Evolutionary conservation across 345 rosid genomes (phyloP), one percentile per base, ranked within the genome.

Genomic region (Raphanus raphanistrum): DNA sequence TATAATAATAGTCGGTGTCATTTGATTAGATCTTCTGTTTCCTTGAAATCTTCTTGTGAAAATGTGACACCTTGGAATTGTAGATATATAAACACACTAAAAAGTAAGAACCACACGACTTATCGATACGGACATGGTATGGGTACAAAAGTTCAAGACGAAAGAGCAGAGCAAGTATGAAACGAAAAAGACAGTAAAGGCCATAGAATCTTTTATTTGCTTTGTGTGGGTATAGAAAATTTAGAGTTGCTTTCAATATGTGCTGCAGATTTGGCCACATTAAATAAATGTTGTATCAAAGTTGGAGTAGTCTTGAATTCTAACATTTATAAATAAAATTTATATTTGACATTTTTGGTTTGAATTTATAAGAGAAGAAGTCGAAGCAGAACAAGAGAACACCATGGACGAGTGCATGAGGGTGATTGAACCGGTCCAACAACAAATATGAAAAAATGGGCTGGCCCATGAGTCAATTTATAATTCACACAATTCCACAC

Each of bases 191-290:
- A 50, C 65, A 78, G 21, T 7, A 13, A 21, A 17, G 38, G 31
- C 52, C 45, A 11, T 16, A 28, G 25, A 67, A 73, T 61, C 63
- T 60, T 45, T 48, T 61, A 12, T 59, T 26, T 73, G 63, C 2
- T 33, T 52, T 79, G 28, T 68, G 69, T 78, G 73, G 68, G 15
- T 15, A 5, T 33, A 33, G 31, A 59, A 50, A 72, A 59, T 15
- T 6, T 32, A 7, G 11, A 25, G 58, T 65, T 58, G 72, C 11
- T 77, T 48, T 65, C 68, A 57, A n/a, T 69, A 35, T 78, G 73
- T 59, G 80, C 17, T 78, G 63, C 32, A 59, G 17, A 38, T 59
- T 15, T 60, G 58, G 77, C 81, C 73, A 72, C 69, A 72, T 26
- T 11, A 31, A 48, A 57, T 38, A 38, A 63, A 71, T 58, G 60